Conservation (phyloP, 202 grass and related monocot genomes). For the Saccharum hybrid region DNA sequence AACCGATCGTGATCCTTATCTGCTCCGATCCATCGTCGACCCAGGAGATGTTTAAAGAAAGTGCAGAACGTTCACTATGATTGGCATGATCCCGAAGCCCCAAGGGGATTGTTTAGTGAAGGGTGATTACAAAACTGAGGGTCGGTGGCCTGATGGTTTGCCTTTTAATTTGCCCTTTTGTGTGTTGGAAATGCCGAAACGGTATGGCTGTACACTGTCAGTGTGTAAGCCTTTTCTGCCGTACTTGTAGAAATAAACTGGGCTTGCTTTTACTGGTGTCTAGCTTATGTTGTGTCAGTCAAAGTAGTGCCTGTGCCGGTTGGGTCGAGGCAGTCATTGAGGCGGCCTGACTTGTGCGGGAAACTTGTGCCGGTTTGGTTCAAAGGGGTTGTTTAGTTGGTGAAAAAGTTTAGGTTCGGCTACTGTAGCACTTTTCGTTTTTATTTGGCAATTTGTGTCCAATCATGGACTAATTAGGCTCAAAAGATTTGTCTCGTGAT, state of each 20-base stretch:
- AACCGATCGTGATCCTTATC: slow-evolving; percentile 13
- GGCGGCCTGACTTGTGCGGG: not conserved
- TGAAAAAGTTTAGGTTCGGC: too few species aligned
- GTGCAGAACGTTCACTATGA: not conserved
- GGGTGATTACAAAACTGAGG: not conserved
- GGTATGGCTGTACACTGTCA: not conserved
- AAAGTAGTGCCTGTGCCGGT: not conserved
- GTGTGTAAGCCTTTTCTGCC: slow-evolving; percentile 5
- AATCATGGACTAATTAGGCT: too few species aligned
- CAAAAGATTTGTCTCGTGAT: too few species aligned
- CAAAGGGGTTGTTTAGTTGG: too few species aligned
- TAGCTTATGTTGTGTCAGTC: not conserved
- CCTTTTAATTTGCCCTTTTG: too few species aligned
- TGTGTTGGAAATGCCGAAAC: not conserved
- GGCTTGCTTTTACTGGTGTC: not conserved
- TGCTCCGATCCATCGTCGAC: not conserved
- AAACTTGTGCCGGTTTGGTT: slow-evolving; percentile 20
- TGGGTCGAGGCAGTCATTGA: not conserved
- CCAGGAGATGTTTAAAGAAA: not conserved
- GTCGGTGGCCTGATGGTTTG: slow-evolving; percentile 16
- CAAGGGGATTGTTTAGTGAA: not conserved
- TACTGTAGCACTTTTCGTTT: too few species aligned
- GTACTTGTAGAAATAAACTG: slow-evolving; percentile 1
- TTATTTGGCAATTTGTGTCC: too few species aligned
- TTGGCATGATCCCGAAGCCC: not conserved